These are phyloP conservation scores for Aspergillus sp. DNA, from an alignment of 2,329 filamentous ascomycete species.

Conservation along the genomic window DNA sequence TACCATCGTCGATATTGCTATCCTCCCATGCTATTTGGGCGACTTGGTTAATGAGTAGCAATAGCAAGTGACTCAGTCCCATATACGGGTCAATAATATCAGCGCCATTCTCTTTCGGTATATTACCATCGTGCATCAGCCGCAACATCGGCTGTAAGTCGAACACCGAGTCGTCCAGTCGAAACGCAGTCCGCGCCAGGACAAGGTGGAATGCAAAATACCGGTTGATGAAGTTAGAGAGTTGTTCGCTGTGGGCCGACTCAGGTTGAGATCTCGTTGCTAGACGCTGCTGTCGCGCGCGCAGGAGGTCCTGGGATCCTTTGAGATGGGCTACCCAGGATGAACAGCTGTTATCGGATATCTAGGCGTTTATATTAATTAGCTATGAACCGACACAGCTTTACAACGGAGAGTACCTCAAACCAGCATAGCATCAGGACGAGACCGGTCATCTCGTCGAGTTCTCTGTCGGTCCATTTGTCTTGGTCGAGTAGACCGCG, in stretches of 20 bases:
- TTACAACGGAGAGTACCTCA: slow-evolving; percentile 3
- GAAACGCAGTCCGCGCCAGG: slow-evolving; percentile 27
- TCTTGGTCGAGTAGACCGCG: neutral
- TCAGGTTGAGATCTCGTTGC: too few species aligned
- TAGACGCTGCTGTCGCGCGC: neutral
- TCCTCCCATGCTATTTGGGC: neutral
- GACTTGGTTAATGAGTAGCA: neutral
- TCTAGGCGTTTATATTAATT: neutral
- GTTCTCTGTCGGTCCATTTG: slow-evolving; percentile 15
- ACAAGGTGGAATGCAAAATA: slow-evolving; percentile 31
- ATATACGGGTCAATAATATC: neutral
- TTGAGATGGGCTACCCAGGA: slow-evolving; percentile 29
- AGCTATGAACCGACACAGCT: fast-evolving
- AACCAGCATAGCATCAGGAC: slow-evolving; percentile 32
- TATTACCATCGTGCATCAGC: too few species aligned
- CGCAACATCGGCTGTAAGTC: neutral
- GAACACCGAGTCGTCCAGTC: slow-evolving; percentile 5
- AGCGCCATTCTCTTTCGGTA: too few species aligned
- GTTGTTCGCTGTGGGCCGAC: slow-evolving; percentile 18
- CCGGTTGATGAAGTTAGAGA: slow-evolving; percentile 24
- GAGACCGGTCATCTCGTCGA: slow-evolving; percentile 27
- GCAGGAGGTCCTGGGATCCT: slow-evolving; percentile 23
- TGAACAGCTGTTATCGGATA: slow-evolving; percentile 28
- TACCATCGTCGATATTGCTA: too few species aligned
- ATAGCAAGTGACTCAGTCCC: neutral